phyloP scores from a whole-genome alignment of 495 filamentous ascomycete species.

The Talaromyces thailandensis region DNA sequence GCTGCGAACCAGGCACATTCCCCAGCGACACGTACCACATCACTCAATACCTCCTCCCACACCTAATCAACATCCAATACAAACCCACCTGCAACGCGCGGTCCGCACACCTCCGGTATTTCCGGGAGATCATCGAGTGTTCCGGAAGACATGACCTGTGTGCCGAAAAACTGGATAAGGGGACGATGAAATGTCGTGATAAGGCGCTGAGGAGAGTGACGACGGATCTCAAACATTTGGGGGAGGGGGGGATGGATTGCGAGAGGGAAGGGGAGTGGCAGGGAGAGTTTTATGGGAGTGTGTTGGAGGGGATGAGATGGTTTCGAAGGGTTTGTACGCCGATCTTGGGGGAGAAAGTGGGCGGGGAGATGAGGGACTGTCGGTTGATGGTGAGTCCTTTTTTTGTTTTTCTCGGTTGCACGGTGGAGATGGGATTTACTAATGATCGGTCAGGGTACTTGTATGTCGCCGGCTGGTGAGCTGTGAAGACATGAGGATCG shows the following conservation, averaged over 20 bases:
- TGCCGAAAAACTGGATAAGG: neutral
- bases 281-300: constrained; percentile 3
- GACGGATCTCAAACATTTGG: neutral
- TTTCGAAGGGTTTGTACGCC: neutral
- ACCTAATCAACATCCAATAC: constrained; percentile 5
- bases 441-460: neutral
- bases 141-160: neutral
- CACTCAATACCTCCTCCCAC: neutral
- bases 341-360: neutral
- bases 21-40: neutral
- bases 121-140: neutral
- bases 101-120: neutral
- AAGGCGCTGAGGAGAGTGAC: constrained; percentile 1
- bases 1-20: constrained; percentile 1
- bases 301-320: constrained; percentile 1
- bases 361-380: constrained; percentile 1
- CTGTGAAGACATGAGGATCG: neutral
- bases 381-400: constrained; percentile 1
- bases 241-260: constrained; percentile 4
- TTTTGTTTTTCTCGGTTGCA: neutral
- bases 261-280: constrained; percentile 3
- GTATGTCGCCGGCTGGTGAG: constrained; percentile 1
- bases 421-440: neutral
- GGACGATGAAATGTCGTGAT: neutral
- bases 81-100: neutral